Evolutionary conservation across 1,284 basidiomycete species (phyloP).

Genomic region (Polyporus tsugae): DNA sequence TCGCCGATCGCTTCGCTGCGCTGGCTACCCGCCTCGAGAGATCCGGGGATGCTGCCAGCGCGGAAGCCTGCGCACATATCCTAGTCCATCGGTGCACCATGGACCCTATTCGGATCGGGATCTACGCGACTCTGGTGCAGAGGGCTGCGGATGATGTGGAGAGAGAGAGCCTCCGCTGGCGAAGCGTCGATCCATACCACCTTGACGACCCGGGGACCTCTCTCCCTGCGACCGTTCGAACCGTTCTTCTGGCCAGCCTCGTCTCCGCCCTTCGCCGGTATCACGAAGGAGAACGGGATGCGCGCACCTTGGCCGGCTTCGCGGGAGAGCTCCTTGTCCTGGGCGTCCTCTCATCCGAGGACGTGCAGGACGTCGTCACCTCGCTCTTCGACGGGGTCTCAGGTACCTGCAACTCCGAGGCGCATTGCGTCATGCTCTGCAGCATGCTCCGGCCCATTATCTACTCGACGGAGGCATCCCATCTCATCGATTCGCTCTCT

Average conservation of each 20-base stretch:
- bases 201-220: constrained; percentile 36
- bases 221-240: constrained; percentile 34
- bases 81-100: constrained; percentile 35
- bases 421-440: constrained; percentile 31
- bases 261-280: constrained; percentile 15
- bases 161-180: constrained; percentile 39
- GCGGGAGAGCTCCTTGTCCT: constrained; percentile 39
- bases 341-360: constrained; percentile 33
- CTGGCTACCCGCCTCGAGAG: constrained; percentile 33
- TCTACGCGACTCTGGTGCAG: constrained; percentile 38
- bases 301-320: constrained; percentile 31
- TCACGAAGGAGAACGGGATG: constrained; percentile 8
- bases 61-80: constrained; percentile 32
- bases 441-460: constrained; percentile 36
- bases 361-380: constrained; percentile 36
- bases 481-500: constrained; percentile 33
- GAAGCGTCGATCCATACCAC: constrained; percentile 38
- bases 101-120: constrained; percentile 28
- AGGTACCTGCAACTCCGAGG: constrained; percentile 29
- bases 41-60: constrained; percentile 28
- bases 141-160: constrained; percentile 39
- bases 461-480: constrained; percentile 36
- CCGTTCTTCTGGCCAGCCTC: constrained; percentile 28
- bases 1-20: constrained; percentile 31
- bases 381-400: constrained; percentile 31